Evolutionary conservation across 805 yeast species (phyloP).

Genomic region (Zygosaccharomyces siamensis): DNA sequence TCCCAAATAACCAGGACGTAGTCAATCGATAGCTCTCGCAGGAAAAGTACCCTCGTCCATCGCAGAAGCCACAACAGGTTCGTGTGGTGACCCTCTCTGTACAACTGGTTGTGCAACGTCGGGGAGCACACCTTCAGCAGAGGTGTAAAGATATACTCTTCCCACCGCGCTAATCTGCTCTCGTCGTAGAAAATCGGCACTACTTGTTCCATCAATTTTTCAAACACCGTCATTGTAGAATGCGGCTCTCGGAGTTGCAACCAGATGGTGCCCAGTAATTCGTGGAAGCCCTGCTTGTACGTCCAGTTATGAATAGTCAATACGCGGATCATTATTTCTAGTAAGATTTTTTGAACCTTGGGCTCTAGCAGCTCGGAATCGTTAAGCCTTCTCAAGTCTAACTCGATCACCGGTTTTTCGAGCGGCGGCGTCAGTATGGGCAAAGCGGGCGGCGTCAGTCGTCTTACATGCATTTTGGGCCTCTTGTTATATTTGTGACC

Average conservation of each 20-base stretch:
- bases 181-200: slow-evolving; percentile 28
- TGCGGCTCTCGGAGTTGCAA: slow-evolving; percentile 21
- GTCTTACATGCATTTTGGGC: slow-evolving; percentile 2
- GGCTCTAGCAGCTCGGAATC: slow-evolving; percentile 23
- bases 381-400: slow-evolving; percentile 30
- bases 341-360: slow-evolving; percentile 9
- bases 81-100: slow-evolving; percentile 12
- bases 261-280: slow-evolving; percentile 28
- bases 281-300: slow-evolving; percentile 35
- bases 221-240: slow-evolving; percentile 23
- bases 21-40: slow-evolving; percentile 29
- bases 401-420: slow-evolving; percentile 23
- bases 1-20: slow-evolving; percentile 31
- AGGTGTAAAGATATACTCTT: slow-evolving; percentile 18
- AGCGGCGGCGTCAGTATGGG: not conserved
- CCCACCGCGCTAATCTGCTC: slow-evolving; percentile 25
- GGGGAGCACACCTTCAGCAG: slow-evolving; percentile 22
- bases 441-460: not conserved
- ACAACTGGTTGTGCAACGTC: slow-evolving; percentile 15
- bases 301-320: slow-evolving; percentile 20
- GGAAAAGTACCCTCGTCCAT: slow-evolving; percentile 31
- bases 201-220: slow-evolving; percentile 26
- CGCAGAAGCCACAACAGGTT: slow-evolving; percentile 33
- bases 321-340: slow-evolving; percentile 26
- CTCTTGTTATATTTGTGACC: slow-evolving; percentile 6